phyloP scores from a whole-genome alignment of 495 filamentous ascomycete species.

The Aspergillus asperescens region DNA sequence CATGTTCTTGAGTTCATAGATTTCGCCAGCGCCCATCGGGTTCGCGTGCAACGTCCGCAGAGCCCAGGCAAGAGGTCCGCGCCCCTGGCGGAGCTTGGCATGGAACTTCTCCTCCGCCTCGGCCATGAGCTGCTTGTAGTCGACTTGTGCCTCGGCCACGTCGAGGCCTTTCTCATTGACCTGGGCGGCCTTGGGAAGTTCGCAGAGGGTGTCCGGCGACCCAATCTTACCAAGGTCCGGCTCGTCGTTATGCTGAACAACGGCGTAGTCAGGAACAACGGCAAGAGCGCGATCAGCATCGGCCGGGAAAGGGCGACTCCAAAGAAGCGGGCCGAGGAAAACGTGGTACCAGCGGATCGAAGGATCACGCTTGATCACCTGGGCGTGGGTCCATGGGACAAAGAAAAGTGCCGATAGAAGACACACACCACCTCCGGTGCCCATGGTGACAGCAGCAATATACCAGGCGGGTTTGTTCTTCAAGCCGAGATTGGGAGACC shows the following conservation, averaged over 20 bases:
- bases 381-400: constrained; percentile 51
- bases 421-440: constrained; percentile 46
- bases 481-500: constrained; percentile 51
- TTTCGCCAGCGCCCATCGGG: constrained; percentile 58
- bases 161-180: constrained; percentile 47
- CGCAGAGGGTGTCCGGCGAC: constrained; percentile 24
- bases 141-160: constrained; percentile 39
- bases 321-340: constrained; percentile 49
- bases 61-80: constrained; percentile 64
- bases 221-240: too few relatives aligned
- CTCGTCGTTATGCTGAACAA: constrained; percentile 41
- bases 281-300: constrained; percentile 42
- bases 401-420: constrained; percentile 54
- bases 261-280: constrained; percentile 51
- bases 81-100: constrained; percentile 49
- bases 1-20: constrained; percentile 64
- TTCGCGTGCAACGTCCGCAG: constrained; percentile 66
- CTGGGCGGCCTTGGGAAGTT: constrained; percentile 15
- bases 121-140: constrained; percentile 52
- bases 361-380: constrained; percentile 51
- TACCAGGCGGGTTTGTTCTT: constrained; percentile 52
- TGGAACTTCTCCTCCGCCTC: constrained; percentile 46
- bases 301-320: constrained; percentile 38
- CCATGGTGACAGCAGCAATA: constrained; percentile 52
- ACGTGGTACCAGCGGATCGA: constrained; percentile 50